These are phyloP conservation scores for Sarocladium kiliense DNA, from an alignment of 2,329 filamentous ascomycete species.

Conservation along the genomic window DNA sequence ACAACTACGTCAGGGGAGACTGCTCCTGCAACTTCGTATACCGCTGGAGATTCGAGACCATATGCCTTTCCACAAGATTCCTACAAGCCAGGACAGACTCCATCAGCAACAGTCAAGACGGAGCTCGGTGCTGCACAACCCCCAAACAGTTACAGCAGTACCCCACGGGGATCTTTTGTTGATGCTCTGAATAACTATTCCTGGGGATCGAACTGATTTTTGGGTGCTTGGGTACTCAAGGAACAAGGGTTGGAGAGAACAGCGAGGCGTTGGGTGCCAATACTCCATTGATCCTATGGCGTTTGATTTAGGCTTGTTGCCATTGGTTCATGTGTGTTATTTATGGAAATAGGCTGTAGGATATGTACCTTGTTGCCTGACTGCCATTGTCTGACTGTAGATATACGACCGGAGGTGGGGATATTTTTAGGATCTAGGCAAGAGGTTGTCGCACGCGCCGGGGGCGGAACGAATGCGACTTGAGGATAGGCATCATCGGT, in stretches of 20 bases:
- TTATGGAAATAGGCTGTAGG: not conserved
- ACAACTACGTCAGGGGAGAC: slow-evolving; percentile 44
- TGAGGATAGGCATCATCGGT: no score
- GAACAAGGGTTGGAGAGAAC: slow-evolving; percentile 7
- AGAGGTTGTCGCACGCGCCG: no score
- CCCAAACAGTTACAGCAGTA: slow-evolving; percentile 32
- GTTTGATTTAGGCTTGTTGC: not conserved
- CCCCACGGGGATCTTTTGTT: slow-evolving; percentile 35
- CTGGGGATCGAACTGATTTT: slow-evolving; percentile 44
- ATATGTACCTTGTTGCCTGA: not conserved
- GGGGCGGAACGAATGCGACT: no score
- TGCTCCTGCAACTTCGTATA: slow-evolving; percentile 39
- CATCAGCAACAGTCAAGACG: slow-evolving; percentile 11
- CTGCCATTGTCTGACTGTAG: not conserved
- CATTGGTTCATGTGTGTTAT: not conserved
- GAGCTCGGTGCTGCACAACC: slow-evolving; percentile 25
- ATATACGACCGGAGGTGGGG: not conserved
- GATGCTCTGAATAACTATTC: slow-evolving; percentile 51
- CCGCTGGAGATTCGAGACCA: slow-evolving; percentile 38
- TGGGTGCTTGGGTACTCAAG: not conserved
- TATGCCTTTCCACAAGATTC: slow-evolving; percentile 45
- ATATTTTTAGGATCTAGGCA: no score
- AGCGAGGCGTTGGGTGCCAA: slow-evolving; percentile 2
- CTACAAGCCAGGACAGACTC: slow-evolving; percentile 35
- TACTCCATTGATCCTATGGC: not conserved